A percentile compares a stretch with the other conserved stretches of the same genome.
These are phyloP conservation scores for Debaryomyces nepalensis DNA, from an alignment of 1,139 yeast species.

Conservation along the genomic window DNA sequence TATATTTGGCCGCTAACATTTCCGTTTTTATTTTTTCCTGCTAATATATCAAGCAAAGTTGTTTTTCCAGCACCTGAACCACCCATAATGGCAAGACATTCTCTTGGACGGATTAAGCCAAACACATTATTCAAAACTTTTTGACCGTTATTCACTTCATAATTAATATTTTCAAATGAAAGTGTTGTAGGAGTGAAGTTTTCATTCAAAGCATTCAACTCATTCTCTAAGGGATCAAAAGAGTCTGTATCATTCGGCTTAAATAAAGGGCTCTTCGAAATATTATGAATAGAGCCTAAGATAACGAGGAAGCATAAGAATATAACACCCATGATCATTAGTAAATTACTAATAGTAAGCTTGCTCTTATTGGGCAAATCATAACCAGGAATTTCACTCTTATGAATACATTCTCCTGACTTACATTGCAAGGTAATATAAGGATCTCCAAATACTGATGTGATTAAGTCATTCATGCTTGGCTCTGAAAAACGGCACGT, in stretches of 20 bases:
- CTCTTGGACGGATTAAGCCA: constrained; percentile 84
- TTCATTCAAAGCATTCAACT: constrained; percentile 48
- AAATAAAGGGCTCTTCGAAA: constrained; percentile 69
- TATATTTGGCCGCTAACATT: constrained; percentile 62
- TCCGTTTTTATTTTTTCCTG: constrained; percentile 86
- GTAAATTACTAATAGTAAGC: constrained; percentile 53
- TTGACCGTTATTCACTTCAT: constrained; percentile 56
- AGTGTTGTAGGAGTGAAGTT: constrained; percentile 77
- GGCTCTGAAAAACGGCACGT: constrained; percentile 89
- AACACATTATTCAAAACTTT: constrained; percentile 62
- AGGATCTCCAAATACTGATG: constrained; percentile 91
- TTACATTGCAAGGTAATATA: constrained; percentile 77
- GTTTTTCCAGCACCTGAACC: constrained; percentile 99
- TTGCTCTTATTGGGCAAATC: constrained; percentile 63
- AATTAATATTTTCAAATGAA: constrained; percentile 73
- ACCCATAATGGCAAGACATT: constrained; percentile 95
- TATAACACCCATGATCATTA: constrained; percentile 56
- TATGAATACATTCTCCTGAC: constrained; percentile 91
- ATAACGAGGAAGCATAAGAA: constrained; percentile 42
- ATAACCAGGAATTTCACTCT: constrained; percentile 92
- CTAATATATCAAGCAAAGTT: constrained; percentile 85
- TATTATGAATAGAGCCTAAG: constrained; percentile 52
- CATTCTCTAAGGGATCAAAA: constrained; percentile 37
- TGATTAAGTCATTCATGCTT: constrained; percentile 89
- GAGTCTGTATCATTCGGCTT: constrained; percentile 28